A percentile compares a stretch with the other conserved stretches of the same genome.
Evolutionary conservation across 2,329 filamentous ascomycete species (phyloP).

Genomic region (Fusarium gaditjirri): DNA sequence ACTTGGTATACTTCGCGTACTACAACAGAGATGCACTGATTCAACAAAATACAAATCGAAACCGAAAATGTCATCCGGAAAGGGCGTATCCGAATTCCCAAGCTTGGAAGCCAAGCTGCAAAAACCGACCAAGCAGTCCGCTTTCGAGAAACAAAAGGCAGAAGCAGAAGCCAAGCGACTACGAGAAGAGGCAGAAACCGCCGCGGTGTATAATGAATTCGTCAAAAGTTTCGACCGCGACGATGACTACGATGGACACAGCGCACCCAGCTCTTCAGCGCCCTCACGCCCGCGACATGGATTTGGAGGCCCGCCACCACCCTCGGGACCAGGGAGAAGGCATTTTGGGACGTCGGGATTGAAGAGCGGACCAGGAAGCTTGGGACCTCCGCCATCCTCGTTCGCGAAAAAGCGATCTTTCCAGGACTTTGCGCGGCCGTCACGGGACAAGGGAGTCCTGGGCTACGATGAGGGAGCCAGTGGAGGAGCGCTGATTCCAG

Average conservation of each 20-base stretch:
- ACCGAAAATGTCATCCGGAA: conserved; percentile 58
- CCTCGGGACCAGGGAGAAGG: conserved; percentile 58
- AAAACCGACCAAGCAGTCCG: conserved; percentile 83
- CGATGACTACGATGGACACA: conserved; percentile 55
- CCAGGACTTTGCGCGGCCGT: conserved; percentile 54
- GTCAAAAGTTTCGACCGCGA: conserved; percentile 80
- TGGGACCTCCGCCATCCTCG: conserved; percentile 63
- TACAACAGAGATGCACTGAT: conserved; percentile 26
- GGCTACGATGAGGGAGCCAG: conserved; percentile 50
- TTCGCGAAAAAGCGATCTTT: conserved; percentile 66
- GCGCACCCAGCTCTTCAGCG: conserved; percentile 14
- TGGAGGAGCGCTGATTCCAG: conserved; percentile 60
- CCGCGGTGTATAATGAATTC: conserved; percentile 87
- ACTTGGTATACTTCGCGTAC: neutral
- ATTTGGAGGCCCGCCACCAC: conserved; percentile 43
- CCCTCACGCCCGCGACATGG: conserved; percentile 42
- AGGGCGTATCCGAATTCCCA: conserved; percentile 69
- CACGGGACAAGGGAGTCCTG: conserved; percentile 44
- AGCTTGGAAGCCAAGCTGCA: conserved; percentile 81
- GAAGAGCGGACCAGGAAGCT: conserved; percentile 71
- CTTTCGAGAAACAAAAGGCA: conserved; percentile 88
- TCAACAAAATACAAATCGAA: neutral
- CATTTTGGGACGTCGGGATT: conserved; percentile 70
- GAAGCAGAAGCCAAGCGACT: conserved; percentile 89
- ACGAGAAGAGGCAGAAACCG: conserved; percentile 87